Conservation (phyloP, 768 basidiomycete species). For the Mycena haematopus region DNA sequence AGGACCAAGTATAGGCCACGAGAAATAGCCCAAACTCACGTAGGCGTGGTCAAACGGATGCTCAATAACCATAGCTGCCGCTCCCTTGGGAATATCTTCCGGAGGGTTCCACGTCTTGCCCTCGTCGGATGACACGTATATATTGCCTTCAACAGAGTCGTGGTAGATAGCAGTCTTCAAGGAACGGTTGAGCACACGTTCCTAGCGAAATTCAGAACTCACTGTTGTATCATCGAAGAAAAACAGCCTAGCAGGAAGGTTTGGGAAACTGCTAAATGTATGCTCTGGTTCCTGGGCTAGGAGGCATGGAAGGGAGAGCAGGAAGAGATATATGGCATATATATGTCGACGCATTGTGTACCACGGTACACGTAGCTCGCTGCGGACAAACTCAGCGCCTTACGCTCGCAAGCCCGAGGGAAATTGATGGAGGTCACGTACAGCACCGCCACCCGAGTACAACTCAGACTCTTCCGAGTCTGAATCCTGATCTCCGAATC, state of each 20-base stretch:
- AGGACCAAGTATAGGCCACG: constrained; percentile 33
- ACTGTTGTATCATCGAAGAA: constrained; percentile 96
- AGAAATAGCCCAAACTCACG: constrained; percentile 47
- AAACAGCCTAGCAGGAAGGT: constrained; percentile 77
- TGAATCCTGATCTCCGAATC: not conserved
- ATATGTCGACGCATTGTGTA: constrained; percentile 25
- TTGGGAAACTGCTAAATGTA: constrained; percentile 62
- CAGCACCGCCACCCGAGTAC: constrained; percentile 4
- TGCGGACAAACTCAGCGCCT: too few relatives aligned
- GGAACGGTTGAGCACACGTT: constrained; percentile 18
- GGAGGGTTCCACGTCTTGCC: constrained; percentile 71
- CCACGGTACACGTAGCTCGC: constrained; percentile 18
- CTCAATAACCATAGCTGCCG: constrained; percentile 75
- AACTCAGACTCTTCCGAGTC: too few relatives aligned
- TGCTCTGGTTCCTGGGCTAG: constrained; percentile 55
- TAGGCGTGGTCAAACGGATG: constrained; percentile 86
- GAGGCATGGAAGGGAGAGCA: constrained; percentile 22
- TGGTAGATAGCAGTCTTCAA: constrained; percentile 74
- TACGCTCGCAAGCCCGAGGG: too few relatives aligned
- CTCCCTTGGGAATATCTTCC: constrained; percentile 59
- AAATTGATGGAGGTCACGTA: not conserved
- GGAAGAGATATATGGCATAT: constrained; percentile 8
- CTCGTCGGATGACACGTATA: constrained; percentile 87
- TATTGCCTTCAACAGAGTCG: constrained; percentile 68
- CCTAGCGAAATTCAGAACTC: constrained; percentile 37